A percentile compares a stretch with the other conserved stretches of the same genome.
phyloP scores from a whole-genome alignment of 108 stramenopile genomes.

The Conticribra guillardii region DNA sequence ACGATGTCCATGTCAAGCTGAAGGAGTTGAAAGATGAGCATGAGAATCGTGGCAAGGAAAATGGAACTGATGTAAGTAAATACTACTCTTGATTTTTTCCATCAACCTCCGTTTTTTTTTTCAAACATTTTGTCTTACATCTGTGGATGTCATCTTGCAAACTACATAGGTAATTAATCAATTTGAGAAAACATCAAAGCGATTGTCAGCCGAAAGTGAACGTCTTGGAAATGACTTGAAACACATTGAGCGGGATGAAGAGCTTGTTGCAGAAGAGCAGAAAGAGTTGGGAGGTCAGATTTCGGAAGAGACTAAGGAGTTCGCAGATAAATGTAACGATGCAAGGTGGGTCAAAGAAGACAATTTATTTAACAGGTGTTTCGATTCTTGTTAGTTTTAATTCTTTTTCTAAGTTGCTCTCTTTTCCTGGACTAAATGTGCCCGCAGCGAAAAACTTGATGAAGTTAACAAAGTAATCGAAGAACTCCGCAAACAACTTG shows the following conservation, averaged over 20 bases:
- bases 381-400: neutral
- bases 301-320: slow-evolving; percentile 72
- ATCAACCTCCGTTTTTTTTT: slow-evolving; percentile 10
- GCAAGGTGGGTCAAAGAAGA: slow-evolving; percentile 34
- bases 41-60: slow-evolving; percentile 43
- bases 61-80: slow-evolving; percentile 32
- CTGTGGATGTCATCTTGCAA: neutral
- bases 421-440: neutral
- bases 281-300: slow-evolving; percentile 81
- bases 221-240: slow-evolving; percentile 76
- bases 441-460: slow-evolving; percentile 50
- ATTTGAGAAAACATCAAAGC: slow-evolving; percentile 69
- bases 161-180: slow-evolving; percentile 45
- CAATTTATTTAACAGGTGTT: too few species aligned
- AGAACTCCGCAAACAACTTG: slow-evolving; percentile 65
- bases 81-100: neutral
- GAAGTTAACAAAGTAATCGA: slow-evolving; percentile 71
- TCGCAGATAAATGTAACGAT: slow-evolving; percentile 60
- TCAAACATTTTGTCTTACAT: neutral
- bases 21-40: slow-evolving; percentile 55
- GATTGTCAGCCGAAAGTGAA: slow-evolving; percentile 73
- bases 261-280: slow-evolving; percentile 69
- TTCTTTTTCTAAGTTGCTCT: neutral
- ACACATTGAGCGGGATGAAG: slow-evolving; percentile 83
- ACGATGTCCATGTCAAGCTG: slow-evolving; percentile 52